Evolutionary conservation across 257 asterid genomes (phyloP), one percentile per base, ranked within the genome.

Genomic region (Ocimum tenuiflorum): DNA sequence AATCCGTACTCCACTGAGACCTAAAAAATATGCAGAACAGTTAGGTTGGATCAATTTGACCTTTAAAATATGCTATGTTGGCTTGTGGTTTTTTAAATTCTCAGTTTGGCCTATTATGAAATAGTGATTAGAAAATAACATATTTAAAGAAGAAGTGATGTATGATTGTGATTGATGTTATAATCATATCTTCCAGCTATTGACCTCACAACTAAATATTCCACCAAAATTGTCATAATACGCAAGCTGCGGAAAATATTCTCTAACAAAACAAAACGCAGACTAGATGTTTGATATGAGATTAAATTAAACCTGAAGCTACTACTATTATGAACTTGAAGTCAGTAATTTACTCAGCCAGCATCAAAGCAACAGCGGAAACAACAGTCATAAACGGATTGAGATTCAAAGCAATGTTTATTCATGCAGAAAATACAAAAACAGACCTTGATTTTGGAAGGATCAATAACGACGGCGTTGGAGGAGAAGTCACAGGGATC

Each of bases 1-100:
- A 89, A 75, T 33, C 97, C 99, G 62, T 74, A 85, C 65, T 92
- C 97, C 36, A 92, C 53, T 0, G 99, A 80, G 29, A 87, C 99
- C 97, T 87, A 77, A 67, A 63, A 63, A 31, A 12, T 12, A 23
- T 27, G n/a, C 10, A 48, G 24, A 36, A 35, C 1, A 52, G 24
- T 18, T 56, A 2, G 31, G 36, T 7, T 59, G 13, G 8, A 11
- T 22, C 15, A 55, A 17, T 31, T 15, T 56, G 63, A 56, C 27
- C 63, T 56, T 56, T 17, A 38, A 38, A 38, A 38, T 38, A 15
- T 18, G 10, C 9, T 56, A 35, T 8, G 48, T 35, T 35, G 22
- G 33, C 17, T 35, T n/a, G n/a, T 4, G 8, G 8, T 31, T 35
- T 17, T 18, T 57, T 41, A 3, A 8, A 12, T 9, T 3, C 17